Conservation (phyloP, 352 stramenopile species). For the Stramenopiles sp. region DNA sequence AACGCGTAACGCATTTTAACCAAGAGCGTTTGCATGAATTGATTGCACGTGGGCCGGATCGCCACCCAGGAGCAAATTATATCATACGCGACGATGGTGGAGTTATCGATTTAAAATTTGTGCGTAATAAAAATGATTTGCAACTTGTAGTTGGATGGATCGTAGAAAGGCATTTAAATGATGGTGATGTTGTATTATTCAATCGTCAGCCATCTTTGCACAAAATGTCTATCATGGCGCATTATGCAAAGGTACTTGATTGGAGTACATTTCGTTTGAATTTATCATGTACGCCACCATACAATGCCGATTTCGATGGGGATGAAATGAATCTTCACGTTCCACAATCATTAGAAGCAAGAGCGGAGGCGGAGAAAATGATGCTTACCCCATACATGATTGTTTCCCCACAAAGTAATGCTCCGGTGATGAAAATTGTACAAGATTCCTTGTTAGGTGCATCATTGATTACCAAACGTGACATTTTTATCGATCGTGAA, state of each 20-base stretch:
- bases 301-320: conserved; percentile 85
- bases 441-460: conserved; percentile 84
- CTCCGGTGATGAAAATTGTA: conserved; percentile 98
- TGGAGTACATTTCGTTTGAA: conserved; percentile 99
- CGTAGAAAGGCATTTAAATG: conserved; percentile 89
- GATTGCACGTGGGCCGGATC: conserved; percentile 81
- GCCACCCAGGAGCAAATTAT: conserved; percentile 91
- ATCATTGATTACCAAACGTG: conserved; percentile 92
- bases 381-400: conserved; percentile 97
- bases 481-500: conserved; percentile 92
- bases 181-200: conserved; percentile 97
- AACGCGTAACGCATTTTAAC: conserved; percentile 97
- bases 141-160: conserved; percentile 89
- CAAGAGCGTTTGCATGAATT: conserved; percentile 78
- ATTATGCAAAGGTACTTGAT: conserved; percentile 94
- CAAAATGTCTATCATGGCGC: conserved; percentile 99
- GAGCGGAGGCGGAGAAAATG: conserved; percentile 86
- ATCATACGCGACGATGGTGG: conserved; percentile 91
- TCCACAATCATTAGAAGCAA: conserved; percentile 85
- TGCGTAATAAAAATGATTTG: conserved; percentile 86
- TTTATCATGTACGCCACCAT: conserved; percentile 85
- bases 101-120: conserved; percentile 91
- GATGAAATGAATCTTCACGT: conserved; percentile 23
- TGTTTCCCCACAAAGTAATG: conserved; percentile 92
- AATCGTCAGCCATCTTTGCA: conserved; percentile 97